phyloP scores from a whole-genome alignment of 495 filamentous ascomycete species.

The Xylaria sp. region DNA sequence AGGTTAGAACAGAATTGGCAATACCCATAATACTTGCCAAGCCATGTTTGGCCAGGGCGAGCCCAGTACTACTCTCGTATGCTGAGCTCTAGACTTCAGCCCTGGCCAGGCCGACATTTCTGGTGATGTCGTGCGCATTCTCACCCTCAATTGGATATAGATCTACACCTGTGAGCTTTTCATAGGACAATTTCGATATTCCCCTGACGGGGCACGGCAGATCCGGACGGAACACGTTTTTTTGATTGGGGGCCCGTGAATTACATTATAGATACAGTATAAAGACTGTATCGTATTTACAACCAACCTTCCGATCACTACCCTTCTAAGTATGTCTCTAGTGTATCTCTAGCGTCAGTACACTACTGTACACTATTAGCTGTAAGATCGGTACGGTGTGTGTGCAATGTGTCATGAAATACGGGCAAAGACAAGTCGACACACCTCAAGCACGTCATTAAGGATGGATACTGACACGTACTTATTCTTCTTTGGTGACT shows the following conservation, averaged over 20 bases:
- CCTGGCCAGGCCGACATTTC: conserved; percentile 7
- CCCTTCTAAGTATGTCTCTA: background rate
- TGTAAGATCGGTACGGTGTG: background rate
- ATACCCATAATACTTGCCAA: too few relatives aligned
- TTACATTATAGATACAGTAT: background rate
- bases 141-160: background rate
- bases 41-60: too few relatives aligned
- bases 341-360: background rate
- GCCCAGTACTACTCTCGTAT: too few relatives aligned
- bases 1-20: too few relatives aligned
- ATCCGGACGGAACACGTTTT: background rate
- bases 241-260: background rate
- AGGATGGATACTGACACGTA: background rate
- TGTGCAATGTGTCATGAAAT: background rate
- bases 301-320: background rate
- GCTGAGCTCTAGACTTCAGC: conserved; percentile 7
- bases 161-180: background rate
- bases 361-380: background rate
- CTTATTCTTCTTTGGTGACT: background rate
- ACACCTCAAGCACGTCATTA: background rate
- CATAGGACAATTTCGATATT: background rate
- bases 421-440: background rate
- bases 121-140: background rate
- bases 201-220: background rate
- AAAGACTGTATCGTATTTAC: conserved; percentile 12